Conservation (phyloP, 805 yeast genomes). For the Zygosaccharomyces bailii region DNA sequence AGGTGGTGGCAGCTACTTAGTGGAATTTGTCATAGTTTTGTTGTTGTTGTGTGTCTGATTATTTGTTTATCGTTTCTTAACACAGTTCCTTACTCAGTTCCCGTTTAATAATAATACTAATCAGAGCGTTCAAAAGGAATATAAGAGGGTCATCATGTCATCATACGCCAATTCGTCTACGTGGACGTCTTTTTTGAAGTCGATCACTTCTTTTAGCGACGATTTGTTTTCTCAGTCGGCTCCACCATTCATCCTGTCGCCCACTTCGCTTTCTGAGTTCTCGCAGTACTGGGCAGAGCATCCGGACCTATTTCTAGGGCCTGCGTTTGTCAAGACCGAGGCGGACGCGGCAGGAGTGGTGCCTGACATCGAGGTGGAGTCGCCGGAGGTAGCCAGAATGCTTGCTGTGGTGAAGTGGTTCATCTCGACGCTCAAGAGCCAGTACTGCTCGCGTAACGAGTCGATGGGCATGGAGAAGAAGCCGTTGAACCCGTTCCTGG, state of each 20-base stretch:
- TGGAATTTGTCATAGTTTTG: not conserved
- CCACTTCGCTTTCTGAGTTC: conserved; percentile 84
- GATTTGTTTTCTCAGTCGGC: conserved; percentile 93
- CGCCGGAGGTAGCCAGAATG: conserved; percentile 50
- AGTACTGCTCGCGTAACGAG: conserved; percentile 90
- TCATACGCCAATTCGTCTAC: conserved; percentile 45
- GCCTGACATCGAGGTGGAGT: conserved; percentile 37
- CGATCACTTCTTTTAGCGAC: conserved; percentile 88
- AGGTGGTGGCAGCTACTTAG: not conserved
- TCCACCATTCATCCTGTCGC: conserved; percentile 93
- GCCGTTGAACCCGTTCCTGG: conserved; percentile 93
- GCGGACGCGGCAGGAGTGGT: conserved; percentile 38
- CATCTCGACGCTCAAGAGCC: conserved; percentile 84
- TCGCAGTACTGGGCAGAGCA: conserved; percentile 96
- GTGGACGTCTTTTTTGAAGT: conserved; percentile 91
- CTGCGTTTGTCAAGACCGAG: conserved; percentile 43
- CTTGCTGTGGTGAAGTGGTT: conserved; percentile 88
- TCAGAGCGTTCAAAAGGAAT: not conserved
- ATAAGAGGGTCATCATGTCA: conserved; percentile 25
- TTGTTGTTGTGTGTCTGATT: not conserved
- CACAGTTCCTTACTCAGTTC: not conserved
- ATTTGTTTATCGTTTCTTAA: not conserved
- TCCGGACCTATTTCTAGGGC: conserved; percentile 75
- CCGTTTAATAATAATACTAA: not conserved
- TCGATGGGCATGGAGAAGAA: conserved; percentile 94